phyloP scores from a whole-genome alignment of 306 rosid genomes.

The Herpetospermum pedunculosum region DNA sequence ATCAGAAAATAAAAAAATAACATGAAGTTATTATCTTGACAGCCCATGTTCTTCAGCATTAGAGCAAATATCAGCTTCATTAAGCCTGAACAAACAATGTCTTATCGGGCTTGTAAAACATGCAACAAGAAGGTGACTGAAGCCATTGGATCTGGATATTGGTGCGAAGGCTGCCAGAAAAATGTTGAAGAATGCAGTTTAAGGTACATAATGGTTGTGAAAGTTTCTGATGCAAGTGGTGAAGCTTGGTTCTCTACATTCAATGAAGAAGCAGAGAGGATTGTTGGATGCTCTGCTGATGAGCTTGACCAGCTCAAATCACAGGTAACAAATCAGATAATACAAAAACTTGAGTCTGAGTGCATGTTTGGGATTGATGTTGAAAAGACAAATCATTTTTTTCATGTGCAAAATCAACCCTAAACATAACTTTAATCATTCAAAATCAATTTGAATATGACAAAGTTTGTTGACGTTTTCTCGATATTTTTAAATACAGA shows the following conservation, averaged over 20 bases:
- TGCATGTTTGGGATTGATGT: too few species aligned
- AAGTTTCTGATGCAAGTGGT: constrained; percentile 47
- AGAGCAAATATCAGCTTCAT: constrained; percentile 56
- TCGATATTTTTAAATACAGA: constrained; percentile 19
- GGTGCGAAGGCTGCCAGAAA: constrained; percentile 95
- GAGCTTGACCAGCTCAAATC: constrained; percentile 54
- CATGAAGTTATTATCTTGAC: constrained; percentile 11
- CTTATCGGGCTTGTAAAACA: constrained; percentile 83
- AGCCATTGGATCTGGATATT: constrained; percentile 52
- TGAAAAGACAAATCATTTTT: too few species aligned
- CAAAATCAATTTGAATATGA: too few species aligned
- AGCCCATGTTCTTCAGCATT: constrained; percentile 65
- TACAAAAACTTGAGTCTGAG: neutral
- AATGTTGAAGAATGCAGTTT: constrained; percentile 52
- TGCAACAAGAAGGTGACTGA: constrained; percentile 89
- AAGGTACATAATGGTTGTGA: constrained; percentile 56
- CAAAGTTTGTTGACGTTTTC: neutral
- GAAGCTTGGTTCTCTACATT: constrained; percentile 53
- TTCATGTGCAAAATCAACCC: too few species aligned
- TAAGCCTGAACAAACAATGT: constrained; percentile 80
- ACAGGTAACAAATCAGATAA: constrained; percentile 28
- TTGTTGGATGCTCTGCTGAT: constrained; percentile 80
- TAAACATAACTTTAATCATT: too few species aligned
- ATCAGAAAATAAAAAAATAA: too few species aligned
- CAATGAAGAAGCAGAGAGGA: constrained; percentile 62